These are phyloP conservation scores for Hanseniaspora nectarophila DNA, from an alignment of 805 yeast species.

Conservation along the genomic window DNA sequence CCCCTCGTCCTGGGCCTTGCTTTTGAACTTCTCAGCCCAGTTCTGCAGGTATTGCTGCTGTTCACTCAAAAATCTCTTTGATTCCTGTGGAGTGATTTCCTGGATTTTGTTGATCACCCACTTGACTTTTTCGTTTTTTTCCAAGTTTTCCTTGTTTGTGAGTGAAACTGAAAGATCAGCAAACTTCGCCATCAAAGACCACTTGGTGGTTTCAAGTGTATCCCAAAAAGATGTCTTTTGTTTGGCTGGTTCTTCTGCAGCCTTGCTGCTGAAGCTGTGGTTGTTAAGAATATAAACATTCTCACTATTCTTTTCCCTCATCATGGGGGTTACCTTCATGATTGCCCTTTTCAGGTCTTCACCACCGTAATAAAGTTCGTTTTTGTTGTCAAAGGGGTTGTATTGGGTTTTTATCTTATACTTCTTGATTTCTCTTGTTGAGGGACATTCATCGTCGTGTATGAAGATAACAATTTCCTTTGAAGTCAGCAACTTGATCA, in stretches of 20 bases:
- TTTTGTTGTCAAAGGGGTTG: slow-evolving; percentile 54
- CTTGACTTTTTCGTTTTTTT: slow-evolving; percentile 29
- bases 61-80: slow-evolving; percentile 33
- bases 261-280: neutral
- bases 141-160: slow-evolving; percentile 16
- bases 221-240: neutral
- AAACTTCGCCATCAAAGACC: slow-evolving; percentile 75
- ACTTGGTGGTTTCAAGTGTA: slow-evolving; percentile 32
- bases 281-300: slow-evolving; percentile 11
- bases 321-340: slow-evolving; percentile 21
- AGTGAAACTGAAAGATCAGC: slow-evolving; percentile 55
- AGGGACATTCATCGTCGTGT: slow-evolving; percentile 79
- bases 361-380: slow-evolving; percentile 82
- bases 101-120: slow-evolving; percentile 62
- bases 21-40: slow-evolving; percentile 5
- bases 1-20: neutral
- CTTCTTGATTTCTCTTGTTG: slow-evolving; percentile 53
- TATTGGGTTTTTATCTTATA: slow-evolving; percentile 46
- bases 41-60: slow-evolving; percentile 8
- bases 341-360: slow-evolving; percentile 53
- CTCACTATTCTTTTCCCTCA: slow-evolving; percentile 6
- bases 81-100: slow-evolving; percentile 39
- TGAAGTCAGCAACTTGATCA: slow-evolving; percentile 56
- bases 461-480: slow-evolving; percentile 76
- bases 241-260: neutral